A percentile compares a stretch with the other conserved stretches of the same genome.
Evolutionary conservation across 2,329 filamentous ascomycete species (phyloP).

Genomic region (Rhynchosporium secalis): DNA sequence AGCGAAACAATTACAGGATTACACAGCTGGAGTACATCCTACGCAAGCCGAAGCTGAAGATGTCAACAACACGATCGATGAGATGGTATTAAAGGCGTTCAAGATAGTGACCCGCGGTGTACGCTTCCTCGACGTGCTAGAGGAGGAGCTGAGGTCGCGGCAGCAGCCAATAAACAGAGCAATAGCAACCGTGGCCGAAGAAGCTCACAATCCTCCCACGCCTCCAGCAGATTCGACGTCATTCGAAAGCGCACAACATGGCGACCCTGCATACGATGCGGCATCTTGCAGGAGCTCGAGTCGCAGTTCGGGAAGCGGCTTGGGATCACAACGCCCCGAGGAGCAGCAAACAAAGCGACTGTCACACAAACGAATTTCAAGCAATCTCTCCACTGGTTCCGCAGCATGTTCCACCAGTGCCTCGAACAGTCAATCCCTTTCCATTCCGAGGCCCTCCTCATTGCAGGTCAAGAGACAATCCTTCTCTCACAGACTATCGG

Average conservation of each 20-base stretch:
- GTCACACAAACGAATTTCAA: conserved; percentile 36
- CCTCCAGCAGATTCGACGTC: conserved; percentile 59
- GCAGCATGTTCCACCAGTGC: conserved; percentile 16
- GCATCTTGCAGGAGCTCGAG: conserved; percentile 37
- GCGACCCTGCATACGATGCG: conserved; percentile 44
- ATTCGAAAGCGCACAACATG: conserved; percentile 46
- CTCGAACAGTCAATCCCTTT: conserved; percentile 29
- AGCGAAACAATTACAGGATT: conserved; percentile 79
- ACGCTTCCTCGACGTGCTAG: conserved; percentile 83
- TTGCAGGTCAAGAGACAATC: conserved; percentile 36
- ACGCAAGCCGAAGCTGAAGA: conserved; percentile 51
- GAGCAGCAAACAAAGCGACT: conserved; percentile 36
- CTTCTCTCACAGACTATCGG: conserved; percentile 72
- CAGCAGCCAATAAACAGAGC: conserved; percentile 55
- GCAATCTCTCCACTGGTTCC: conserved; percentile 27
- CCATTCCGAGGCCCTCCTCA: conserved; percentile 29
- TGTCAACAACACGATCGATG: conserved; percentile 78
- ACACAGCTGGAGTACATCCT: conserved; percentile 47
- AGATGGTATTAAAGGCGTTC: conserved; percentile 92
- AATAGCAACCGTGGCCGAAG: conserved; percentile 60
- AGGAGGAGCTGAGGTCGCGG: conserved; percentile 57
- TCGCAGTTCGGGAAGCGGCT: conserved; percentile 37
- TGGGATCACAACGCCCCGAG: conserved; percentile 33
- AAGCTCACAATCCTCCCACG: conserved; percentile 60
- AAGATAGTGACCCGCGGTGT: conserved; percentile 91